Evolutionary conservation across 2,329 filamentous ascomycete species (phyloP).

Genomic region (Penicillium decumbens): DNA sequence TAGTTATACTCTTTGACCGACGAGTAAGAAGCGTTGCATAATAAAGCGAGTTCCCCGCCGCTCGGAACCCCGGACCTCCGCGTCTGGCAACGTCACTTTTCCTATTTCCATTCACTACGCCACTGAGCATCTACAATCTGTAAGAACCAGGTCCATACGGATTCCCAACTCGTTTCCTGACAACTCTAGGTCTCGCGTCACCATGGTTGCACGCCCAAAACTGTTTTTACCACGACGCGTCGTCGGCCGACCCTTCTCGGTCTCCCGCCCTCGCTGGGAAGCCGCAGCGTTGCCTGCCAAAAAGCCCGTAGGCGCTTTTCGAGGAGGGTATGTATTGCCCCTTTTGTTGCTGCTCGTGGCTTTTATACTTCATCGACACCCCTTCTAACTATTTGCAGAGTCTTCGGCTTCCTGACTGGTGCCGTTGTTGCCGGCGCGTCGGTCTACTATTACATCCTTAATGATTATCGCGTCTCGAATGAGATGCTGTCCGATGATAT

Average conservation of each 20-base stretch:
- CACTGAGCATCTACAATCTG: conserved; percentile 7
- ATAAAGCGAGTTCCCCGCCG: conserved; percentile 10
- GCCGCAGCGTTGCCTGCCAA: conserved; percentile 49
- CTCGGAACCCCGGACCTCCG: conserved; percentile 16
- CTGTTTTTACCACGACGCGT: conserved; percentile 23
- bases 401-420: conserved; percentile 89
- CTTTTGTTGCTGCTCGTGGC: neutral
- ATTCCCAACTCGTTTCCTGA: neutral
- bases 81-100: conserved; percentile 19
- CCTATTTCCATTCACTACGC: conserved; percentile 6
- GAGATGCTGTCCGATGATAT: conserved; percentile 93
- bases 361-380: neutral
- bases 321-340: conserved; percentile 59
- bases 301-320: conserved; percentile 66
- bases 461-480: conserved; percentile 91
- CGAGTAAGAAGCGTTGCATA: neutral
- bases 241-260: conserved; percentile 32
- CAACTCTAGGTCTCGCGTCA: neutral
- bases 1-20: neutral
- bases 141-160: conserved; percentile 2
- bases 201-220: conserved; percentile 17
- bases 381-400: conserved; percentile 46
- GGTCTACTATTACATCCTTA: conserved; percentile 87
- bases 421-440: conserved; percentile 71
- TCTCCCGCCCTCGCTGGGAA: conserved; percentile 35